Base-by-base conservation (phyloP, 768 basidiomycete genomes). In the Tricholoma sp. region DNA sequence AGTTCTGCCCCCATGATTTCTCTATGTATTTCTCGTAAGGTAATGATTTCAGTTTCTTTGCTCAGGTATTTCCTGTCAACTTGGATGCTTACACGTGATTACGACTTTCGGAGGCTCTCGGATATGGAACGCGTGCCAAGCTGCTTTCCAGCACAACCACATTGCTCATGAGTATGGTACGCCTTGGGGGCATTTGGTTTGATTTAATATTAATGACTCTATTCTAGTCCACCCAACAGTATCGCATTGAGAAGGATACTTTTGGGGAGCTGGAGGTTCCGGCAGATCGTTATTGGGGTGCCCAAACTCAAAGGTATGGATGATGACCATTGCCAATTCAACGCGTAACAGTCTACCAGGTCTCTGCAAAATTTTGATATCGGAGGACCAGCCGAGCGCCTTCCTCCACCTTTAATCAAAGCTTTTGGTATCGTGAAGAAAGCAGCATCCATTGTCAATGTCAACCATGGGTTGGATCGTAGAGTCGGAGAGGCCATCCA, bases 361-460 rank as follows among this genome's bases (percentile, higher is more conserved):
- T 96, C 94, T 17, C 77, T 98, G 59, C 90, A 95, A 72, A 99
- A 99, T 72, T 99, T 99, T 64, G 95, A 99, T 68, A 99, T 99
- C 63, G 97, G 97, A 57, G 97, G 97, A 17, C 86, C 90, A 17
- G 77, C 92, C 1, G 97, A 99, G 70, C 85, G 95, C 57, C 84
- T 98, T 60, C 97, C 97, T 0, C 84, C 84, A 12, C 94, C 96
- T n/a, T 76, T 99, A 41, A 96, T 99, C 76, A 92, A 96, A 70
- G 97, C 97, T 0, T 99, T 99, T 62, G 97, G 94, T 65, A 85
- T 97, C 8, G 80, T 99, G 68, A 99, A 99, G 76, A 97, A 97
- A 74, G 96, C 97, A 4, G 97, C 96, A 2, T 87, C 94, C 9
- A 75, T 88, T 54, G 93, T 98, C 60, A 98, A 99, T 69, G 80